phyloP scores from a whole-genome alignment of 2,329 filamentous ascomycete species.

The Escovopsis sp. region DNA sequence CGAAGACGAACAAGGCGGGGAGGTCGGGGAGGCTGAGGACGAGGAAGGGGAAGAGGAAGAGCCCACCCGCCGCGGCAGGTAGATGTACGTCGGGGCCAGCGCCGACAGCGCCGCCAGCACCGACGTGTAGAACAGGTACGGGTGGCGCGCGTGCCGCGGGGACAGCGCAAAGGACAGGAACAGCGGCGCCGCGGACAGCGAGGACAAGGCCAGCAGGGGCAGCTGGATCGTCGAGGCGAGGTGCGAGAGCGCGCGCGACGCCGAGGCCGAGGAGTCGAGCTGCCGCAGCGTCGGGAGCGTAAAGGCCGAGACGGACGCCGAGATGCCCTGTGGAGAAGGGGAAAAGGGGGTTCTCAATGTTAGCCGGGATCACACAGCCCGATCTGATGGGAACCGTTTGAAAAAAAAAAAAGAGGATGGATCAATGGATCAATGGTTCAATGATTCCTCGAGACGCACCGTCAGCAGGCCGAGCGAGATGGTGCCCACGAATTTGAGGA shows the following conservation, averaged over 20 bases:
- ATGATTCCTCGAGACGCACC: no score
- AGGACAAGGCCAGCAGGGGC: conserved; percentile 52
- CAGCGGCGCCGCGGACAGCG: conserved; percentile 56
- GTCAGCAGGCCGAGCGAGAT: conserved; percentile 79
- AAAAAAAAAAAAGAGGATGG: neutral
- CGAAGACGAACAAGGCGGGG: no score
- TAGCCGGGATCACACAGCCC: neutral
- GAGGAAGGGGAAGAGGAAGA: no score
- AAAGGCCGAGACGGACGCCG: conserved; percentile 66
- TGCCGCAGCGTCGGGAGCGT: conserved; percentile 68
- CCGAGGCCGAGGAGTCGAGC: conserved; percentile 60
- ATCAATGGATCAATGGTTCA: neutral
- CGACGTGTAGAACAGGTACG: conserved; percentile 79
- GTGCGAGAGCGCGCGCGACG: conserved; percentile 55
- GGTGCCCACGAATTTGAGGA: conserved; percentile 87
- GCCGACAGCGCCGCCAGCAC: conserved; percentile 51
- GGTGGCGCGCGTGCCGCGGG: conserved; percentile 61
- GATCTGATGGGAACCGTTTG: no score
- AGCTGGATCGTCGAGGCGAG: conserved; percentile 48
- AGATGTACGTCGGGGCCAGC: conserved; percentile 31
- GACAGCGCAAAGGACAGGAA: conserved; percentile 66
- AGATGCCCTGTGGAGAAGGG: conserved; percentile 52
- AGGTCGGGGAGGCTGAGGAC: conserved; percentile 8
- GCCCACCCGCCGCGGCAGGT: conserved; percentile 24
- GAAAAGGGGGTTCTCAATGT: neutral